These are phyloP conservation scores for Tulasnella sp. DNA, from an alignment of 768 basidiomycete species.

Conservation along the genomic window DNA sequence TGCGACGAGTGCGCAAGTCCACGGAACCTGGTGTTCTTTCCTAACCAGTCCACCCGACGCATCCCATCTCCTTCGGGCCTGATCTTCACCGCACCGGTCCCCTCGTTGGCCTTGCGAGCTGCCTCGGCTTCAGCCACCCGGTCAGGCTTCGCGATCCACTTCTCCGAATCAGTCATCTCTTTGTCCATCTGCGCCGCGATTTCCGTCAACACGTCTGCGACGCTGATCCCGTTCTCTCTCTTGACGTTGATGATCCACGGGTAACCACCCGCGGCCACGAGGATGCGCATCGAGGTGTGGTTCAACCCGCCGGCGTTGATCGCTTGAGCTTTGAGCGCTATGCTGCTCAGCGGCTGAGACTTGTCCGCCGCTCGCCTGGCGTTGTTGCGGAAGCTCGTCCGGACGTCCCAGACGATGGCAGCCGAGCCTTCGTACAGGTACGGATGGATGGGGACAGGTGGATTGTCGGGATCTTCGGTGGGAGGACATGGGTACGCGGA, in stretches of 20 bases:
- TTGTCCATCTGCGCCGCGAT: conserved; percentile 40
- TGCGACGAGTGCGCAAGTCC: conserved; percentile 35
- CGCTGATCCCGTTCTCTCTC: conserved; percentile 32
- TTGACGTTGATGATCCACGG: conserved; percentile 55
- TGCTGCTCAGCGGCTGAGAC: neutral
- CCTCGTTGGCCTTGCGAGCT: conserved; percentile 25
- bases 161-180: conserved; percentile 47
- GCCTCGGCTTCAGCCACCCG: conserved; percentile 38
- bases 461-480: conserved; percentile 5
- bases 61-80: conserved; percentile 19
- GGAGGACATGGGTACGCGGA: conserved; percentile 1
- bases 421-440: neutral
- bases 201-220: conserved; percentile 44
- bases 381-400: neutral
- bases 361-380: neutral
- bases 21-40: conserved; percentile 44
- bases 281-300: conserved; percentile 32
- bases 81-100: conserved; percentile 13
- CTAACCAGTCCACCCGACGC: conserved; percentile 55
- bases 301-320: conserved; percentile 6
- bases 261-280: conserved; percentile 40
- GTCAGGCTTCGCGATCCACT: neutral
- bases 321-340: conserved; percentile 3
- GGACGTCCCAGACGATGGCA: neutral
- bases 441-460: conserved; percentile 4